A percentile compares a stretch with the other conserved stretches of the same genome.
These are phyloP conservation scores for Ophiocordyceps camponoti-saundersi DNA, from an alignment of 2,329 filamentous ascomycete genomes.

Conservation along the genomic window DNA sequence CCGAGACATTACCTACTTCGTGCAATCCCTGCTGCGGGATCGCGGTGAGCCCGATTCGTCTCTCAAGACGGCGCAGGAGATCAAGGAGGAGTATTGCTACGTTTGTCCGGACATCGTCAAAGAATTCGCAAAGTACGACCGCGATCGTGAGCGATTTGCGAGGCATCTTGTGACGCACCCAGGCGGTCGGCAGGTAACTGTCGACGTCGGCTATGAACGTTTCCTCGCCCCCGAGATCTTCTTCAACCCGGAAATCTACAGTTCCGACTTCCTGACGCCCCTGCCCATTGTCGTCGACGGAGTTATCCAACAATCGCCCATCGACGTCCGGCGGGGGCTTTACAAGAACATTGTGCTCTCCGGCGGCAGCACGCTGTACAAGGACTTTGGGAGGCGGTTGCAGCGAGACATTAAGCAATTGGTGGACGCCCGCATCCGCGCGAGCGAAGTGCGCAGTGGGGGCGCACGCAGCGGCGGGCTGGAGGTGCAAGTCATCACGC, in stretches of 20 bases:
- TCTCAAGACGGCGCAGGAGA: slow-evolving; percentile 90
- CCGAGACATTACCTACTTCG: slow-evolving; percentile 97
- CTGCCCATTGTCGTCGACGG: slow-evolving; percentile 87
- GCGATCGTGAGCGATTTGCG: slow-evolving; percentile 76
- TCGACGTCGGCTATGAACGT: slow-evolving; percentile 94
- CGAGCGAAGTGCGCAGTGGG: slow-evolving; percentile 80
- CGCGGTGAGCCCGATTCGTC: slow-evolving; percentile 93
- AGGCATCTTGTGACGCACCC: slow-evolving; percentile 79
- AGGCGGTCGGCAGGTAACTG: slow-evolving; percentile 66
- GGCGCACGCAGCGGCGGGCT: slow-evolving; percentile 86
- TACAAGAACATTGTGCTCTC: slow-evolving; percentile 99
- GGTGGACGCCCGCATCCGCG: slow-evolving; percentile 82
- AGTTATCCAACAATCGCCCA: slow-evolving; percentile 93
- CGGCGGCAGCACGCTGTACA: slow-evolving; percentile 92
- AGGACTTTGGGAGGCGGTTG: slow-evolving; percentile 89
- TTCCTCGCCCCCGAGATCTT: slow-evolving; percentile 98
- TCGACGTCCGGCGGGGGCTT: slow-evolving; percentile 87
- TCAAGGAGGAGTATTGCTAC: slow-evolving; percentile 98
- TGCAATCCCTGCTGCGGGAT: slow-evolving; percentile 88
- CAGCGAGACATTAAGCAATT: slow-evolving; percentile 95
- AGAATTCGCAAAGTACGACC: slow-evolving; percentile 89
- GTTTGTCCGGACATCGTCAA: slow-evolving; percentile 98
- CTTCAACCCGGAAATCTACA: slow-evolving; percentile 99
- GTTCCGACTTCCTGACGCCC: slow-evolving; percentile 92
- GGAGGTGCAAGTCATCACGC: slow-evolving; percentile 92